phyloP scores from a whole-genome alignment of 305 asterid genomes.

The Solanum hybrid region DNA sequence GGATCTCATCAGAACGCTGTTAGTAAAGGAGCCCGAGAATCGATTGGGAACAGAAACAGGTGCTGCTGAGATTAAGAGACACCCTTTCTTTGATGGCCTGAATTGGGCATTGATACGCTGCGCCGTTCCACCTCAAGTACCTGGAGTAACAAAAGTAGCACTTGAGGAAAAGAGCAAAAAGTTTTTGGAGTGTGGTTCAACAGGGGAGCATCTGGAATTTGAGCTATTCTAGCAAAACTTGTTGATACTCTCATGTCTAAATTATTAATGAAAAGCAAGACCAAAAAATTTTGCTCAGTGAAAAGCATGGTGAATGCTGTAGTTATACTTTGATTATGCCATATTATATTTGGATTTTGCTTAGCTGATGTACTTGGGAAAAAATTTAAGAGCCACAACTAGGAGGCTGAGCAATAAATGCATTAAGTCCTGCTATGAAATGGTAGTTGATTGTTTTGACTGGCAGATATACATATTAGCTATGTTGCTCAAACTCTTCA shows the following conservation, averaged over 20 bases:
- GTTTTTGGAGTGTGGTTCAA: slow-evolving; percentile 15
- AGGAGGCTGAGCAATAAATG: not conserved
- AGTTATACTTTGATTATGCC: not conserved
- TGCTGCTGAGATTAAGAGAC: slow-evolving; percentile 67
- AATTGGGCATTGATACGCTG: slow-evolving; percentile 70
- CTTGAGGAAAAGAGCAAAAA: slow-evolving; percentile 11
- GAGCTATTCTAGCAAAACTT: slow-evolving; percentile 30
- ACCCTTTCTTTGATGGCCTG: slow-evolving; percentile 59
- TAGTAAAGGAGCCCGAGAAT: slow-evolving; percentile 54
- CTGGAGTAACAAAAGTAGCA: slow-evolving; percentile 16
- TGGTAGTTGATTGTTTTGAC: not conserved
- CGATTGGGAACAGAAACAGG: slow-evolving; percentile 56
- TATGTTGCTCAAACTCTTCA: too few species aligned
- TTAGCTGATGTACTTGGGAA: not conserved
- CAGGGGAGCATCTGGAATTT: slow-evolving; percentile 37
- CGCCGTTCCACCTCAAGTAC: slow-evolving; percentile 46
- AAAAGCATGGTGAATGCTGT: not conserved
- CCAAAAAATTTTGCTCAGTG: not conserved
- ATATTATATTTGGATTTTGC: not conserved
- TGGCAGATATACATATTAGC: not conserved
- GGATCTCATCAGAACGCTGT: slow-evolving; percentile 47
- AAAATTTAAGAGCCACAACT: not conserved
- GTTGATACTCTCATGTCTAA: not conserved
- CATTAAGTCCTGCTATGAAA: not conserved
- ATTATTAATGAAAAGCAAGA: not conserved